Evolutionary conservation across 179 eudicot species (phyloP).

Genomic region (Dionaea muscipula): DNA sequence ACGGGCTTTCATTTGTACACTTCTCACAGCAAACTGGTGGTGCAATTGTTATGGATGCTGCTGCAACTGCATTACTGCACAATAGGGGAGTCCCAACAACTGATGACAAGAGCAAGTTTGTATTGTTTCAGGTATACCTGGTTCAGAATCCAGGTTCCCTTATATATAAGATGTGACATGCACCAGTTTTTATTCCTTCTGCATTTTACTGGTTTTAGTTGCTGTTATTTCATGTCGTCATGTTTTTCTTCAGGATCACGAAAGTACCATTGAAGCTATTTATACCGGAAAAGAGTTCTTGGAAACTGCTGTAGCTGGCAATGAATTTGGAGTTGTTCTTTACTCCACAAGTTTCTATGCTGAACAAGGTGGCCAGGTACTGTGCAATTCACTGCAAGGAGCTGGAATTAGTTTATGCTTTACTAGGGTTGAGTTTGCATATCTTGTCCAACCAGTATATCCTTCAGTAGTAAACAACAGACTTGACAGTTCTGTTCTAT

Average conservation of each 20-base stretch:
- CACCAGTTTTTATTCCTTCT: background rate
- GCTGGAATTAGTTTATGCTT: too few species aligned
- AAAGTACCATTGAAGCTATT: constrained; percentile 67
- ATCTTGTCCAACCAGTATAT: too few species aligned
- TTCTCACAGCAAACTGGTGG: constrained; percentile 68
- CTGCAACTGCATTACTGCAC: constrained; percentile 74
- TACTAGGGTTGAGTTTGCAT: too few species aligned
- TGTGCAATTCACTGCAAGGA: background rate
- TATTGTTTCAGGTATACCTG: constrained; percentile 61
- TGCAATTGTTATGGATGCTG: constrained; percentile 72
- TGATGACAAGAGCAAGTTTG: constrained; percentile 64
- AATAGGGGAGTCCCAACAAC: constrained; percentile 55
- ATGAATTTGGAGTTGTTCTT: constrained; percentile 71
- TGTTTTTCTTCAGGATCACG: constrained; percentile 59
- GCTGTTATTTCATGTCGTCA: background rate
- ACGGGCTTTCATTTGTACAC: background rate
- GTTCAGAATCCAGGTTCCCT: background rate
- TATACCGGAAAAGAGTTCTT: constrained; percentile 65
- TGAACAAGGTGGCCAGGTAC: constrained; percentile 99
- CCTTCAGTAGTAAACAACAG: too few species aligned
- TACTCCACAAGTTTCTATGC: constrained; percentile 92
- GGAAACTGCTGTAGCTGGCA: constrained; percentile 46
- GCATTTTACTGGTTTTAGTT: background rate
- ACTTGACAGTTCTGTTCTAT: too few species aligned
- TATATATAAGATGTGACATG: background rate